Conservation (phyloP, 2,329 filamentous ascomycete genomes). For the Aspergillus sclerotialis region DNA sequence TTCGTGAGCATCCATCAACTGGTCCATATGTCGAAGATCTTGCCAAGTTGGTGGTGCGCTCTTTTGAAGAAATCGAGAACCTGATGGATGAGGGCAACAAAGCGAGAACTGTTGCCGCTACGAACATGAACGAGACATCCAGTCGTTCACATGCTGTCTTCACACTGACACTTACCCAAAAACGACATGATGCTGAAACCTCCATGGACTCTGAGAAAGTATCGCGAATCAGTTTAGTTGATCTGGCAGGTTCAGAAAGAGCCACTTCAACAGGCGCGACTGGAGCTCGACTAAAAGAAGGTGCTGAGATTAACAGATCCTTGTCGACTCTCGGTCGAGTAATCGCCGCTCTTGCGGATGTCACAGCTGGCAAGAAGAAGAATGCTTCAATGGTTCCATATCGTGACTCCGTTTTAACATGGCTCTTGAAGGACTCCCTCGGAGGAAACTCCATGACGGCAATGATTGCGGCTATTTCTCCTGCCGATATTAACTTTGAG, state of each 20-base stretch:
- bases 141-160: conserved; percentile 98
- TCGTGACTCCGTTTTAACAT: conserved; percentile 92
- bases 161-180: conserved; percentile 91
- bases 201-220: conserved; percentile 98
- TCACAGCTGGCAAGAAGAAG: conserved; percentile 76
- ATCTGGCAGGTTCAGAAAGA: conserved; percentile 94
- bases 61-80: conserved; percentile 92
- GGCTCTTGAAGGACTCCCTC: conserved; percentile 92
- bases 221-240: conserved; percentile 94
- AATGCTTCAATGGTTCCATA: conserved; percentile 78
- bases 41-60: conserved; percentile 87
- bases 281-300: conserved; percentile 89
- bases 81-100: conserved; percentile 99
- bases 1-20: conserved; percentile 94
- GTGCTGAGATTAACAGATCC: conserved; percentile 96
- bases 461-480: conserved; percentile 98
- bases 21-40: conserved; percentile 97
- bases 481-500: conserved; percentile 97
- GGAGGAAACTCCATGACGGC: conserved; percentile 99
- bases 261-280: conserved; percentile 96
- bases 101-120: conserved; percentile 91
- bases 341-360: conserved; percentile 88
- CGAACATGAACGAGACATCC: conserved; percentile 99
- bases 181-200: conserved; percentile 81
- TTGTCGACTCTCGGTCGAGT: conserved; percentile 94